These are phyloP conservation scores for Colletotrichum melonis DNA, from an alignment of 2,329 filamentous ascomycete species.

Conservation along the genomic window DNA sequence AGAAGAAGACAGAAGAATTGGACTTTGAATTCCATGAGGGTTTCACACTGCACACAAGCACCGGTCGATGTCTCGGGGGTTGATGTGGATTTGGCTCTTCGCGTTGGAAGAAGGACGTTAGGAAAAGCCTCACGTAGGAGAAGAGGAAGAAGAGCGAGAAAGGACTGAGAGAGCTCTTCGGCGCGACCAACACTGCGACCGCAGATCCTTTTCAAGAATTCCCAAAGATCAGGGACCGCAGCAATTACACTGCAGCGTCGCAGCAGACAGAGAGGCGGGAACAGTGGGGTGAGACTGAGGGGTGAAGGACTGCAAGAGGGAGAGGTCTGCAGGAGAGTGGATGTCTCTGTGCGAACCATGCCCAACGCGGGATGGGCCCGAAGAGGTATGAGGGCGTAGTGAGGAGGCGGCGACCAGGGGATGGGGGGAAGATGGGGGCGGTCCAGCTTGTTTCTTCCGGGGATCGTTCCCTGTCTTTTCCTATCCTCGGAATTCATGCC, in stretches of 20 bases:
- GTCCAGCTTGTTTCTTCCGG: not conserved
- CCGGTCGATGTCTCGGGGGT: not conserved
- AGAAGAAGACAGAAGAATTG: constrained; percentile 42
- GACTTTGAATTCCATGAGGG: constrained; percentile 41
- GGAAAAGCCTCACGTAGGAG: not conserved
- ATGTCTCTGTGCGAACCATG: constrained; percentile 5
- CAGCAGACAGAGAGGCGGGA: not conserved
- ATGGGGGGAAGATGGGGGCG: not conserved
- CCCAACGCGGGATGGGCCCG: not conserved
- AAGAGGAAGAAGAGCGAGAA: constrained; percentile 1
- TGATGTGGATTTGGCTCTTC: not conserved
- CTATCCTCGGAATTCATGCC: not conserved
- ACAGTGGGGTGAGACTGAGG: constrained; percentile 15
- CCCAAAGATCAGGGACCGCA: constrained; percentile 31
- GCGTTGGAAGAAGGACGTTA: not conserved
- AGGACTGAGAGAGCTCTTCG: not conserved
- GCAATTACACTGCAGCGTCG: constrained; percentile 26
- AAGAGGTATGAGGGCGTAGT: not conserved
- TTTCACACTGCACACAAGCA: not conserved
- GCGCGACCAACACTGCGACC: constrained; percentile 1
- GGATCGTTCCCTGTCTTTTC: not conserved
- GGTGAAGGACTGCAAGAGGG: not conserved
- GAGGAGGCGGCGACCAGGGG: constrained; percentile 4
- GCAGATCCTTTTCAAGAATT: constrained; percentile 31
- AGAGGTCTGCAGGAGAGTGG: constrained; percentile 29